These are phyloP conservation scores for Rhizopogon vulgaris DNA, from an alignment of 768 basidiomycete species.

Conservation along the genomic window DNA sequence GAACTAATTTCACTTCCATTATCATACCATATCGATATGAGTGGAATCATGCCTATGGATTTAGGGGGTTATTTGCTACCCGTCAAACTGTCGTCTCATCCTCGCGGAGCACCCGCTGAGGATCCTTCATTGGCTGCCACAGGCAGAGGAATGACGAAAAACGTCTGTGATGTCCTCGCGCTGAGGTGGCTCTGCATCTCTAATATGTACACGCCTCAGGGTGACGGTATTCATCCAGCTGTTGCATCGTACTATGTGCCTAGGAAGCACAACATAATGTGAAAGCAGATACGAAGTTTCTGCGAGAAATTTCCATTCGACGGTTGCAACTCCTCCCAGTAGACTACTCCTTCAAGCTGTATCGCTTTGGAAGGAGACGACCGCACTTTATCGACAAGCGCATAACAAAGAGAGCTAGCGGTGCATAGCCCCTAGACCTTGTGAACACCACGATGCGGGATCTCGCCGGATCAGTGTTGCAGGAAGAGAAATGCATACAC, in stretches of 20 bases:
- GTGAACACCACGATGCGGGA: background rate
- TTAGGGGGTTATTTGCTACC: background rate
- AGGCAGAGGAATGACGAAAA: background rate
- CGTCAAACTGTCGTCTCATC: background rate
- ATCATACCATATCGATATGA: background rate
- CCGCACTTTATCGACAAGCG: background rate
- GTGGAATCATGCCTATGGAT: background rate
- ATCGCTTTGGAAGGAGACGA: background rate
- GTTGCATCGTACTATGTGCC: background rate
- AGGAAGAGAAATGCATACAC: background rate
- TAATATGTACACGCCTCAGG: background rate
- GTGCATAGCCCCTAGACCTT: constrained; percentile 1
- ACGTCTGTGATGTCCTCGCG: background rate
- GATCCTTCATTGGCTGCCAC: constrained; percentile 1
- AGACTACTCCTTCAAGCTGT: background rate
- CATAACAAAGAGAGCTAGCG: background rate
- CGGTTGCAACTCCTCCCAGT: background rate
- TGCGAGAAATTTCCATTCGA: background rate
- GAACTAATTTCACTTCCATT: constrained; percentile 1
- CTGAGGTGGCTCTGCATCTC: background rate
- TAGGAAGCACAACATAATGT: background rate
- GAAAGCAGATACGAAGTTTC: background rate
- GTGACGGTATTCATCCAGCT: background rate
- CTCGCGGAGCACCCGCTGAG: constrained; percentile 1
- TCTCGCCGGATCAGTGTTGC: background rate